Evolutionary conservation across 2,329 filamentous ascomycete genomes (phyloP).

Genomic region (Penicillium sp.): DNA sequence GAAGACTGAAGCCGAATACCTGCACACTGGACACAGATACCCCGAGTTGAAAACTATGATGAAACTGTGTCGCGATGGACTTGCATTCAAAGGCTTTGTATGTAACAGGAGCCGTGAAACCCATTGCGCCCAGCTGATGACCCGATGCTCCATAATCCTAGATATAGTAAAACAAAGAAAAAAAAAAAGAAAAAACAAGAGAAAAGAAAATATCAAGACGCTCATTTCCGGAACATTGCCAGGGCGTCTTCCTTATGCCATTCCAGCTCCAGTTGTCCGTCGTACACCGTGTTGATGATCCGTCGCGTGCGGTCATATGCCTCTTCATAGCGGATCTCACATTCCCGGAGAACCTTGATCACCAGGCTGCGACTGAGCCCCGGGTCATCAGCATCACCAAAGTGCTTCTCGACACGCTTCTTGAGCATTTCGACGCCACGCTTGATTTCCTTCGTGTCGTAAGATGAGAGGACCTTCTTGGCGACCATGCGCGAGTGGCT

Average conservation of each 20-base stretch:
- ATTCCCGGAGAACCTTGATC: slow-evolving; percentile 59
- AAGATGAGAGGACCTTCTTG: slow-evolving; percentile 77
- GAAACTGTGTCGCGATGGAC: background rate
- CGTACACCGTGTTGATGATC: slow-evolving; percentile 46
- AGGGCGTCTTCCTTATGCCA: slow-evolving; percentile 48
- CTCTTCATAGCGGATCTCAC: slow-evolving; percentile 56
- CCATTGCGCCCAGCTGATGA: slow-evolving; percentile 5
- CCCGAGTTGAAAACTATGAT: background rate
- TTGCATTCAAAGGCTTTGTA: background rate
- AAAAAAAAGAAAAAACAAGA: slow-evolving; percentile 5
- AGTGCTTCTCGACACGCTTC: slow-evolving; percentile 95
- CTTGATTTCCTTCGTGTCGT: slow-evolving; percentile 80
- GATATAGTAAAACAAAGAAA: slow-evolving; percentile 3
- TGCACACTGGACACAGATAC: no score
- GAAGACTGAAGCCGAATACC: no score
- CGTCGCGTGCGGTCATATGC: slow-evolving; percentile 51
- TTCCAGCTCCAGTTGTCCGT: slow-evolving; percentile 47
- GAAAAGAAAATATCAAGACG: slow-evolving; percentile 6
- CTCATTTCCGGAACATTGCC: slow-evolving; percentile 43
- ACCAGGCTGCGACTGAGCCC: slow-evolving; percentile 60
- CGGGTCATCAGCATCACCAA: slow-evolving; percentile 81
- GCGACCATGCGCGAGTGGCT: slow-evolving; percentile 79
- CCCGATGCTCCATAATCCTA: slow-evolving; percentile 10
- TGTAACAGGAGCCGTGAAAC: background rate
- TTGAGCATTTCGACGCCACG: slow-evolving; percentile 86